These are phyloP conservation scores for Fusarium avenaceum DNA, from an alignment of 2,329 filamentous ascomycete species.

Conservation along the genomic window DNA sequence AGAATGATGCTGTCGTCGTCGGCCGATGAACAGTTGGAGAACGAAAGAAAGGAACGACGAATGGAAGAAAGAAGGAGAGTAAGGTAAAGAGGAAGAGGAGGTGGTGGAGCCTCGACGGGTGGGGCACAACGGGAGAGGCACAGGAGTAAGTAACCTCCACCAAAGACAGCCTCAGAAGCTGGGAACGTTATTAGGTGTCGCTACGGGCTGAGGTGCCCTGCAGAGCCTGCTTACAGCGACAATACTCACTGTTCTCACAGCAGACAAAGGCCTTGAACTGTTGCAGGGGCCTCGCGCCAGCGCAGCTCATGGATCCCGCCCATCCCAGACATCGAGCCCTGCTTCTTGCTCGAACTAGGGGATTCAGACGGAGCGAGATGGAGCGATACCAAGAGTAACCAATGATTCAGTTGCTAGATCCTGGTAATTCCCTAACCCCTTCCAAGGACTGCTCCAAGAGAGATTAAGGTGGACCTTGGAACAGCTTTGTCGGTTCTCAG, in stretches of 20 bases:
- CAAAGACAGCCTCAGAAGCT: constrained; percentile 29
- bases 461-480: constrained; percentile 40
- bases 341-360: constrained; percentile 29
- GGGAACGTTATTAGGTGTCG: constrained; percentile 13
- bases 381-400: constrained; percentile 34
- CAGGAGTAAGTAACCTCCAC: constrained; percentile 32
- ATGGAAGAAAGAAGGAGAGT: constrained; percentile 50
- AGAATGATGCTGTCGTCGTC: constrained; percentile 44
- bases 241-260: constrained; percentile 17
- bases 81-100: constrained; percentile 45
- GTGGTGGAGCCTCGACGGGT: constrained; percentile 32
- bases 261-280: constrained; percentile 8
- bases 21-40: constrained; percentile 55
- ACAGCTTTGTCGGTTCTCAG: constrained; percentile 17
- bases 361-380: constrained; percentile 34
- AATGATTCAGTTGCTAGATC: constrained; percentile 37
- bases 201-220: constrained; percentile 15
- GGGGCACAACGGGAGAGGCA: constrained; percentile 42
- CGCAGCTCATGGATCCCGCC: constrained; percentile 31
- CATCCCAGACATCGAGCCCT: constrained; percentile 39
- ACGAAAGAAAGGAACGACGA: constrained; percentile 51
- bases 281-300: constrained; percentile 19
- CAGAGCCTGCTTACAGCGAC: constrained; percentile 6
- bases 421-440: constrained; percentile 35
- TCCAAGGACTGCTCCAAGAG: constrained; percentile 42